Percentiles rank a stretch among this genome's conserved stretches.
phyloP scores from a whole-genome alignment of 352 stramenopile species.

The Globisporangium spiculum region DNA sequence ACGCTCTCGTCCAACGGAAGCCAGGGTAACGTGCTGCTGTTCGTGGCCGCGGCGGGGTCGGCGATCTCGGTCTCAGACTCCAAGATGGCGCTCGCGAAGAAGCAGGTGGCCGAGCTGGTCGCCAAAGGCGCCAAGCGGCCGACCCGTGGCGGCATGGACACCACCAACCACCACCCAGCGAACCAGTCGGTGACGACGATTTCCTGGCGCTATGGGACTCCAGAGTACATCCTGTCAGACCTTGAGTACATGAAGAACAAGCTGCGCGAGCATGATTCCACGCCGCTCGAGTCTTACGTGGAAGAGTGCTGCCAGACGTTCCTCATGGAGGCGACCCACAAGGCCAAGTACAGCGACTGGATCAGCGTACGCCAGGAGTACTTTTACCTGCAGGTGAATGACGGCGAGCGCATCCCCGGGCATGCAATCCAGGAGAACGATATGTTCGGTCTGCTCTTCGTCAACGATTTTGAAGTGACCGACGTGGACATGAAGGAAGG shows the following conservation, averaged over 20 bases:
- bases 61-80: conserved; percentile 60
- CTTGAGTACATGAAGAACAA: conserved; percentile 69
- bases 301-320: conserved; percentile 79
- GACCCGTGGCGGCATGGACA: conserved; percentile 37
- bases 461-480: conserved; percentile 35
- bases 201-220: conserved; percentile 60
- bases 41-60: conserved; percentile 64
- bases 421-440: conserved; percentile 49
- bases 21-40: conserved; percentile 62
- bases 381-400: conserved; percentile 78
- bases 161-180: conserved; percentile 7
- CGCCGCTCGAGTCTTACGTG: conserved; percentile 64
- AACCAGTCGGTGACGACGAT: conserved; percentile 17
- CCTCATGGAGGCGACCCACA: conserved; percentile 78
- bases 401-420: conserved; percentile 41
- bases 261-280: conserved; percentile 47
- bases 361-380: conserved; percentile 47
- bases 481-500: conserved; percentile 30
- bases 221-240: conserved; percentile 75
- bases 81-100: conserved; percentile 55
- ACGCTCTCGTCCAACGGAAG: conserved; percentile 26
- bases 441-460: conserved; percentile 66
- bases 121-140: conserved; percentile 50
- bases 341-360: conserved; percentile 57
- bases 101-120: conserved; percentile 56